Conservation (phyloP, 2,329 filamentous ascomycete species). For the Colletotrichum karsti region DNA sequence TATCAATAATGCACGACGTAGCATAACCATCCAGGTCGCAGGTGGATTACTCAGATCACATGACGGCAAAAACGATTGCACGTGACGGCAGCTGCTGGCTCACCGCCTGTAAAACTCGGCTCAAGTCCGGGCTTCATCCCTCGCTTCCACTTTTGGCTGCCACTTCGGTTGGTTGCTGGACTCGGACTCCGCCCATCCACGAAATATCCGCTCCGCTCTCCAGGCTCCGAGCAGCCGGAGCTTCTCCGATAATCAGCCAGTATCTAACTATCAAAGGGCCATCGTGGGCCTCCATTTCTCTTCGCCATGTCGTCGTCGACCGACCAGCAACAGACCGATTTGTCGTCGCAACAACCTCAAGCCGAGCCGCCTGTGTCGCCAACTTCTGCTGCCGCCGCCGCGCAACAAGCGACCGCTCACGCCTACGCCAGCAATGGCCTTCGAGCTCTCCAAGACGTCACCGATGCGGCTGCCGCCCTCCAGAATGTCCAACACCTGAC, state of each 20-base stretch:
- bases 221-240: conserved; percentile 38
- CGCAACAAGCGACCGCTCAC: conserved; percentile 43
- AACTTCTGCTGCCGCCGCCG: conserved; percentile 1
- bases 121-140: no score
- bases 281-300: neutral
- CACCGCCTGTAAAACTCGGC: neutral
- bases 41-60: no score
- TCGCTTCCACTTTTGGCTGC: no score
- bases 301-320: conserved; percentile 10
- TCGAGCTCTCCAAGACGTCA: conserved; percentile 54
- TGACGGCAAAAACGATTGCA: no score
- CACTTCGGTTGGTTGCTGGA: neutral
- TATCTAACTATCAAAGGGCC: conserved; percentile 36
- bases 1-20: no score
- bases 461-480: conserved; percentile 51
- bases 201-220: neutral
- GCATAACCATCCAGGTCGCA: no score
- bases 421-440: conserved; percentile 55
- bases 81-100: no score
- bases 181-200: neutral
- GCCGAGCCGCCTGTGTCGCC: conserved; percentile 32
- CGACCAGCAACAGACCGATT: conserved; percentile 9
- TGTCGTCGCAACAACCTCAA: conserved; percentile 16
- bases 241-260: conserved; percentile 52
- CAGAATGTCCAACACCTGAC: conserved; percentile 44